Conservation (phyloP, 176 grass and related monocot genomes). For the Avena insularis region DNA sequence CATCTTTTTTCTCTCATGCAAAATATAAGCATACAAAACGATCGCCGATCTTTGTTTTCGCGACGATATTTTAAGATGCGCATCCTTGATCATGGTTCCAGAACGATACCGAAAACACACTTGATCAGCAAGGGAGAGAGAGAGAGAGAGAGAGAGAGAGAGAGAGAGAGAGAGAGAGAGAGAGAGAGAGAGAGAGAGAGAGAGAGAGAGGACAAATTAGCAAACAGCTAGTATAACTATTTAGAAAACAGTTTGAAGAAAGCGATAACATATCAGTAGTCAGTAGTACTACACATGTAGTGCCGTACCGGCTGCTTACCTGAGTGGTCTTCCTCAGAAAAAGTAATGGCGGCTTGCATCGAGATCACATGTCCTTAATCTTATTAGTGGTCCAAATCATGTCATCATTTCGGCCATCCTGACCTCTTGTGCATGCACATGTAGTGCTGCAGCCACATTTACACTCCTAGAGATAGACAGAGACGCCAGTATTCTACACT, state of each 20-base stretch:
- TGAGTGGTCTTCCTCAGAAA: slow-evolving; percentile 12
- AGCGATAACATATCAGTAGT: background rate
- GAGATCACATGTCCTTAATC: slow-evolving; percentile 43
- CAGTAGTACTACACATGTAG: background rate
- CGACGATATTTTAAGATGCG: background rate
- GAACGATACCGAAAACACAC: slow-evolving; percentile 14
- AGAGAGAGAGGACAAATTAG: slow-evolving; percentile 20
- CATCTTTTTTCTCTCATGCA: background rate
- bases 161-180: background rate
- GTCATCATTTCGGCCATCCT: slow-evolving; percentile 21
- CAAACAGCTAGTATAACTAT: background rate
- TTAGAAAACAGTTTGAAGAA: background rate
- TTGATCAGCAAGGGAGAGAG: background rate
- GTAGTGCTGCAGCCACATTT: slow-evolving; percentile 28
- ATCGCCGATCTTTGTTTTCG: background rate
- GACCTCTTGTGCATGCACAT: slow-evolving; percentile 1
- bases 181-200: too few relatives aligned
- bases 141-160: background rate
- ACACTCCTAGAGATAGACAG: background rate
- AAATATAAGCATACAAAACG: background rate
- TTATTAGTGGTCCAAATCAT: slow-evolving; percentile 45
- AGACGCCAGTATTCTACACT: background rate
- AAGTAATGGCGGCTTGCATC: slow-evolving; percentile 45
- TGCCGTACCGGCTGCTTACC: slow-evolving; percentile 40
- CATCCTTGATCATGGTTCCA: slow-evolving; percentile 24